These are phyloP conservation scores for Aspergillus vadensis DNA, from an alignment of 2,329 filamentous ascomycete genomes.

Conservation along the genomic window DNA sequence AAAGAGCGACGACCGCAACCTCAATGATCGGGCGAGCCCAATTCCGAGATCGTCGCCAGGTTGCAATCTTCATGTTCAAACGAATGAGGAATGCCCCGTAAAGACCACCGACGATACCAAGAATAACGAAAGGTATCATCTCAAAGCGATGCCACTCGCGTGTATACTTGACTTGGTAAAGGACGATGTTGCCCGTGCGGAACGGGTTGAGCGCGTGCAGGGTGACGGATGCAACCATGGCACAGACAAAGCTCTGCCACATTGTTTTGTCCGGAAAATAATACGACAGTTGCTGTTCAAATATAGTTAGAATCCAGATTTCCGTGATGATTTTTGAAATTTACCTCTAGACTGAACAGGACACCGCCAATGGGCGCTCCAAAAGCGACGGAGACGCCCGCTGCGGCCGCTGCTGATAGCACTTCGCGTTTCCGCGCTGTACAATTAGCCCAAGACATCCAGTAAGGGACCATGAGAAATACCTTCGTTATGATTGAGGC, in stretches of 20 bases:
- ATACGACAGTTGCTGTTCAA: conserved; percentile 76
- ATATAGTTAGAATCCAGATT: neutral
- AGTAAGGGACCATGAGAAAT: conserved; percentile 19
- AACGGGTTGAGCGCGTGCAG: conserved; percentile 93
- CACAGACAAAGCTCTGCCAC: conserved; percentile 99
- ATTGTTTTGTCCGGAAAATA: conserved; percentile 99
- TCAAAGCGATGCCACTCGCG: conserved; percentile 94
- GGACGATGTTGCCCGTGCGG: conserved; percentile 88
- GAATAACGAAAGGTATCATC: conserved; percentile 79
- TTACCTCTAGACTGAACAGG: conserved; percentile 86
- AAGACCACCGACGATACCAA: conserved; percentile 87
- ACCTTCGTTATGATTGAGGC: conserved; percentile 86
- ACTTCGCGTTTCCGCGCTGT: conserved; percentile 88
- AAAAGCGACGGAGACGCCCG: conserved; percentile 91
- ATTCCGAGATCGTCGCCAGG: conserved; percentile 72
- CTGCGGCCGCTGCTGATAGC: conserved; percentile 85
- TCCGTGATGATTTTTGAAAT: conserved; percentile 2
- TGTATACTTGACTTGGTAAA: conserved; percentile 94
- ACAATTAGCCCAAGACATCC: conserved; percentile 22
- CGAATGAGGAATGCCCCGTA: conserved; percentile 96
- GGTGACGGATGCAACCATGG: conserved; percentile 96
- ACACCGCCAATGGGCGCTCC: conserved; percentile 93
- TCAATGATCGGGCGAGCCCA: conserved; percentile 76
- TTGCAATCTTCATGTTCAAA: conserved; percentile 82
- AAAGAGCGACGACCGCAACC: conserved; percentile 73